Conservation (phyloP, 139 green algal species). For the Chlorella sp. region DNA sequence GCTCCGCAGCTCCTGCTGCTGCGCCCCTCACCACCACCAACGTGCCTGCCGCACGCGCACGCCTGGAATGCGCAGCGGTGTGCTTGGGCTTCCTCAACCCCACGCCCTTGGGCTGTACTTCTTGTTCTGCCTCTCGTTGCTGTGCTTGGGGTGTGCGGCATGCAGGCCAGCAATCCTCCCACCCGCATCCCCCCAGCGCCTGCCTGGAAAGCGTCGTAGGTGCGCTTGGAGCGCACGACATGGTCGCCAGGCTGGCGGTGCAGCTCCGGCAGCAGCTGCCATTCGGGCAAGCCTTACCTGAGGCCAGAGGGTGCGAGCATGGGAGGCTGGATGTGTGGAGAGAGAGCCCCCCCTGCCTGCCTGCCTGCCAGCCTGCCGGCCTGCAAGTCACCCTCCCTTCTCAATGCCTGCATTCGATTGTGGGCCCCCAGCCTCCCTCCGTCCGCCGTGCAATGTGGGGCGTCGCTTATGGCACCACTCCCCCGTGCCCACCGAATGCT, state of each 20-base stretch:
- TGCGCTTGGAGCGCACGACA: constrained; percentile 30
- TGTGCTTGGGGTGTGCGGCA: neutral
- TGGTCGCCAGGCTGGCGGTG: neutral
- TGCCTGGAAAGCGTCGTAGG: constrained; percentile 39
- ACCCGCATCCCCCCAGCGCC: neutral
- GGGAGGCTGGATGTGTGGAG: neutral
- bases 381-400: neutral
- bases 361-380: neutral
- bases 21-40: too few species aligned
- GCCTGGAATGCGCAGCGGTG: too few species aligned
- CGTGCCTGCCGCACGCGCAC: too few species aligned
- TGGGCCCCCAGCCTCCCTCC: too few species aligned
- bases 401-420: neutral
- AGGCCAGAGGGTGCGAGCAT: neutral
- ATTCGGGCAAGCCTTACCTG: constrained; percentile 11
- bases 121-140: neutral
- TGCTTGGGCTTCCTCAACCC: too few species aligned
- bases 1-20: neutral
- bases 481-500: constrained; percentile 14
- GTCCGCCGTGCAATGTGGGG: too few species aligned
- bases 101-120: too few species aligned
- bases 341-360: neutral
- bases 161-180: too few species aligned
- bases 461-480: too few species aligned
- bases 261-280: constrained; percentile 39